phyloP scores from a whole-genome alignment of 352 stramenopile genomes.

The Globisporangium rhizosaccharum region DNA sequence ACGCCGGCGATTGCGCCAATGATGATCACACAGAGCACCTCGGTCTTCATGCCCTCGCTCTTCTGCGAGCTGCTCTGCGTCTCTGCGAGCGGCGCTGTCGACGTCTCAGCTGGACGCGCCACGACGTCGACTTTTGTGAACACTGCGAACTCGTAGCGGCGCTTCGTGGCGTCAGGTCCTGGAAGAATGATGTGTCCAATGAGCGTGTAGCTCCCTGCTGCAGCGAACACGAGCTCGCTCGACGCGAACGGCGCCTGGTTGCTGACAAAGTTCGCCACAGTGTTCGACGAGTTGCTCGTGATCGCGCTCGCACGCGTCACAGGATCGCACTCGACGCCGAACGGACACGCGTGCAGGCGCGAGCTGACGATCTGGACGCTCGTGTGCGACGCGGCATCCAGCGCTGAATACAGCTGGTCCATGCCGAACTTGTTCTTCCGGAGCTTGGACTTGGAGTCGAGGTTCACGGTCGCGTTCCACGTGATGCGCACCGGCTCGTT shows the following conservation, averaged over 20 bases:
- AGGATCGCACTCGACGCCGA: constrained; percentile 44
- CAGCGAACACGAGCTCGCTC: constrained; percentile 45
- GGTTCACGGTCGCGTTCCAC: constrained; percentile 59
- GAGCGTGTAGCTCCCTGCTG: constrained; percentile 42
- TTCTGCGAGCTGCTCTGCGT: constrained; percentile 3
- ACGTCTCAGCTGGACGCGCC: constrained; percentile 21
- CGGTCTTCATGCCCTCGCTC: constrained; percentile 41
- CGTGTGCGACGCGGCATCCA: constrained; percentile 49
- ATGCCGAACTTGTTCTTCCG: constrained; percentile 44
- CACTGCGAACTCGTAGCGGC: constrained; percentile 64
- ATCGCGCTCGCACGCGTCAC: constrained; percentile 38
- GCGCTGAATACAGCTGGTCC: constrained; percentile 28
- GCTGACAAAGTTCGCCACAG: constrained; percentile 49
- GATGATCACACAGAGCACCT: constrained; percentile 59
- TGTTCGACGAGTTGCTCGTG: constrained; percentile 42
- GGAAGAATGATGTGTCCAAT: constrained; percentile 63
- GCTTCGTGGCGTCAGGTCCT: constrained; percentile 26
- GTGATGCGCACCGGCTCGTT: constrained; percentile 53
- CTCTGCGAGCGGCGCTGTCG: constrained; percentile 19
- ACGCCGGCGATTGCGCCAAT: constrained; percentile 66
- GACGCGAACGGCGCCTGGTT: constrained; percentile 43
- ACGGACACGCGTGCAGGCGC: constrained; percentile 41
- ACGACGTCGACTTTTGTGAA: constrained; percentile 41
- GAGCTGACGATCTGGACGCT: constrained; percentile 54
- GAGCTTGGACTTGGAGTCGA: constrained; percentile 24